Evolutionary conservation across 1,139 yeast genomes (phyloP).

Genomic region (Kodamaea ohmeri): DNA sequence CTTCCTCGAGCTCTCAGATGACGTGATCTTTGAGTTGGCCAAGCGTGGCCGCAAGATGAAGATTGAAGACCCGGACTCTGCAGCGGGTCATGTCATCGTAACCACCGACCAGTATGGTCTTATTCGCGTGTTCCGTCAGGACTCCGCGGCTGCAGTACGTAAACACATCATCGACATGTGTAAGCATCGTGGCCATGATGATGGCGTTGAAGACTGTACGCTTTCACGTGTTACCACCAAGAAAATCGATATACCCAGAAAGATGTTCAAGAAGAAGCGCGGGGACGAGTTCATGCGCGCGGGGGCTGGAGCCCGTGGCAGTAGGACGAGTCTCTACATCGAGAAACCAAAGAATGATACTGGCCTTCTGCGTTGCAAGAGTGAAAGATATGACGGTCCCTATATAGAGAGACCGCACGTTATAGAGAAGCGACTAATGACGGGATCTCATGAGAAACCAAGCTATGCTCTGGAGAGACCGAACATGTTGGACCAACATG

Average conservation of each 20-base stretch:
- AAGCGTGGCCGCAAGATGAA: slow-evolving; percentile 24
- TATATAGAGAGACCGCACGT: too few species aligned
- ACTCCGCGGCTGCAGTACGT: slow-evolving; percentile 51
- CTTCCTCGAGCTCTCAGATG: slow-evolving; percentile 69
- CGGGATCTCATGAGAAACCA: too few species aligned
- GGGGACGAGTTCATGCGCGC: neutral
- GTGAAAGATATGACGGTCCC: too few species aligned
- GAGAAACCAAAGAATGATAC: too few species aligned
- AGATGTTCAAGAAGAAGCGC: neutral
- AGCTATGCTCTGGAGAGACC: too few species aligned
- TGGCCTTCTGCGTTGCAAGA: too few species aligned
- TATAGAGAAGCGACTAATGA: too few species aligned
- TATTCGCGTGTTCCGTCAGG: slow-evolving; percentile 78
- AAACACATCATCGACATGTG: slow-evolving; percentile 18
- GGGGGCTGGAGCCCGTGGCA: neutral
- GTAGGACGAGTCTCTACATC: neutral
- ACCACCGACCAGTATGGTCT: slow-evolving; percentile 75
- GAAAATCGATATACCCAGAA: slow-evolving; percentile 3
- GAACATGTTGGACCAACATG: too few species aligned
- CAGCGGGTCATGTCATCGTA: slow-evolving; percentile 53
- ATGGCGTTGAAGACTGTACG: slow-evolving; percentile 3
- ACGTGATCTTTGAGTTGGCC: slow-evolving; percentile 66
- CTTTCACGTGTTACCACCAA: slow-evolving; percentile 1
- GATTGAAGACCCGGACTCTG: slow-evolving; percentile 8
- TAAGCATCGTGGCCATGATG: slow-evolving; percentile 4